Evolutionary conservation across 495 filamentous ascomycete species (phyloP).

Genomic region (Penicillium daleae): DNA sequence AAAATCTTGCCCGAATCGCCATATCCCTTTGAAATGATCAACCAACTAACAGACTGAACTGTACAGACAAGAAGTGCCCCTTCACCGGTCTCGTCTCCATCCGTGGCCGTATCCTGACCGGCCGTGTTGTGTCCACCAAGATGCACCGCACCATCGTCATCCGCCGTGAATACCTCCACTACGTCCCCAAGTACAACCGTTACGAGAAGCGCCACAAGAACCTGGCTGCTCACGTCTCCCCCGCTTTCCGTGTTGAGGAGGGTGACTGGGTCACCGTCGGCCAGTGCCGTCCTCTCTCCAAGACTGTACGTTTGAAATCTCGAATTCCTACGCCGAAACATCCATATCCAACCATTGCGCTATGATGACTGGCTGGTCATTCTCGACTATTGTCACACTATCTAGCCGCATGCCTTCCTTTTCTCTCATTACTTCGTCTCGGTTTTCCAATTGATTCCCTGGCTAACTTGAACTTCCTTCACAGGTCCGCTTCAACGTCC

Average conservation of each 20-base stretch:
- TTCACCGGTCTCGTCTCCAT: slow-evolving; percentile 98
- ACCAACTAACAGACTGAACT: slow-evolving; percentile 37
- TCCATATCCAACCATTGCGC: not conserved
- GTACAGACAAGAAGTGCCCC: slow-evolving; percentile 98
- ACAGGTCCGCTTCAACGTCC: slow-evolving; percentile 98
- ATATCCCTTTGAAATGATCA: slow-evolving; percentile 8
- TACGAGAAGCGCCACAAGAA: slow-evolving; percentile 99
- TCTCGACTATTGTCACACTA: not conserved
- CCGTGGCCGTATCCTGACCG: slow-evolving; percentile 99
- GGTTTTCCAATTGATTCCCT: not conserved
- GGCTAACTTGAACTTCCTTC: slow-evolving; percentile 26
- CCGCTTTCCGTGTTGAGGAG: slow-evolving; percentile 99
- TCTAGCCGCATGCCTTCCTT: not conserved
- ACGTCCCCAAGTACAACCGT: slow-evolving; percentile 96
- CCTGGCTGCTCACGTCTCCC: slow-evolving; percentile 96
- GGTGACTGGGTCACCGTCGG: slow-evolving; percentile 99
- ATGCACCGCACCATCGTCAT: slow-evolving; percentile 99
- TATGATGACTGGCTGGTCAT: not conserved
- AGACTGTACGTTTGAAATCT: slow-evolving; percentile 78
- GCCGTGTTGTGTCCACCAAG: slow-evolving; percentile 98
- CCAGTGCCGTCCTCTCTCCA: slow-evolving; percentile 97
- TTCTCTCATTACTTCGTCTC: not conserved
- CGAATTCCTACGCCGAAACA: not conserved
- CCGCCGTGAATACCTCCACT: slow-evolving; percentile 99
- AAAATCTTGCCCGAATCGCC: slow-evolving; percentile 20